Percentiles rank a stretch among this genome's conserved stretches.
These are phyloP conservation scores for Vanrija sp. DNA, from an alignment of 1,284 basidiomycete genomes.

Conservation along the genomic window DNA sequence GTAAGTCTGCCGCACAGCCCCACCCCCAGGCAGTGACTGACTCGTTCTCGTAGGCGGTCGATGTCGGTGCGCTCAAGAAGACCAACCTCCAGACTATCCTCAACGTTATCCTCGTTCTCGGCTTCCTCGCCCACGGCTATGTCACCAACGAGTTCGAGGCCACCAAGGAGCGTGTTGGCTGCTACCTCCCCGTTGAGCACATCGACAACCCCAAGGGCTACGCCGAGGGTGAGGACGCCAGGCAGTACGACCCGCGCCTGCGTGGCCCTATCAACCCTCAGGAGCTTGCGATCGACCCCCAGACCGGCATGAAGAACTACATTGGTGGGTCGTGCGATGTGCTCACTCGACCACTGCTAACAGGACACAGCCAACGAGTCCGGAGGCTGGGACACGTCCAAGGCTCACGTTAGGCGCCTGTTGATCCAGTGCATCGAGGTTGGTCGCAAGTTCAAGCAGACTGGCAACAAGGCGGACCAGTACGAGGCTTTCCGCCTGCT, in stretches of 20 bases:
- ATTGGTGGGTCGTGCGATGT: conserved; percentile 53
- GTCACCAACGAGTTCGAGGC: conserved; percentile 74
- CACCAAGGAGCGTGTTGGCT: conserved; percentile 76
- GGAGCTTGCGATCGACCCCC: conserved; percentile 80
- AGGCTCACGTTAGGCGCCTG: conserved; percentile 70
- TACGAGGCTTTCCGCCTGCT: conserved; percentile 80
- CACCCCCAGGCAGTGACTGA: background rate
- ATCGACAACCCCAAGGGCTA: conserved; percentile 82
- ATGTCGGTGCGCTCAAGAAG: conserved; percentile 75
- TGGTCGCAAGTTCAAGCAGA: conserved; percentile 57
- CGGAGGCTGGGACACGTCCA: conserved; percentile 82
- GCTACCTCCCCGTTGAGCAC: conserved; percentile 83
- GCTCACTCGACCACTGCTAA: background rate
- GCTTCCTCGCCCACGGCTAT: conserved; percentile 54
- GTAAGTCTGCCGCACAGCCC: conserved; percentile 8
- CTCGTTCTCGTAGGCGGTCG: conserved; percentile 61
- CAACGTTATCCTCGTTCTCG: conserved; percentile 82
- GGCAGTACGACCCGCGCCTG: conserved; percentile 69
- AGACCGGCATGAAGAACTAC: conserved; percentile 93
- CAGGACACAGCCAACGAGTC: conserved; percentile 50
- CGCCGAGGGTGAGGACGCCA: conserved; percentile 76
- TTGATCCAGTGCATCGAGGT: conserved; percentile 64
- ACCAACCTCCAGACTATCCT: conserved; percentile 67
- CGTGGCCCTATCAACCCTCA: conserved; percentile 69
- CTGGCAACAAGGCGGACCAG: conserved; percentile 63